Base-by-base conservation (phyloP, 768 basidiomycete species). In the Kwoniella dendrophila region DNA sequence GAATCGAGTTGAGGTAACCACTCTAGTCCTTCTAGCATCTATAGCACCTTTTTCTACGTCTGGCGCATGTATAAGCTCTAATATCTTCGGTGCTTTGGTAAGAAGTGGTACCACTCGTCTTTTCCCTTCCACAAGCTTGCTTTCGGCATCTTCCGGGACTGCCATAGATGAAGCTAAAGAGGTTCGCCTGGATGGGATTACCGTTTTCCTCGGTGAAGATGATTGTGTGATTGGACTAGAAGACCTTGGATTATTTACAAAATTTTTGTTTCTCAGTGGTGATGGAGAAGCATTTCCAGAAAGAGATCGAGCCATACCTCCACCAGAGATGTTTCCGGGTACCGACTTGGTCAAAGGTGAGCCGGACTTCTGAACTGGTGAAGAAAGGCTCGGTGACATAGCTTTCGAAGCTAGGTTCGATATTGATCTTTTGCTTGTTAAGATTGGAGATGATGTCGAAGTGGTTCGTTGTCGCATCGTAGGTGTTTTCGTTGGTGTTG, bases 11-110 rank as follows among this genome's bases (percentile, higher is more conserved):
- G 90, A 89, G 56, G 90, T 92, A 14, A 91, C 88, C 1, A 93
- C 89, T 49, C 92, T 81, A 68, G 88, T 82, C 83, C 92, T 90
- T 76, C 83, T 82, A 18, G 90, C 86, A 77, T 94, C 92, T 8
- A 92, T 89, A 24, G 91, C 89, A 8, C 92, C 92, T 36, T 91
- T 86, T n/a, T 87, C 90, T 8, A 92, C 87, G 74, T 92, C 92
- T 0, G 90, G 90, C 10, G 90, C 92, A 77, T 89, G 89, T 18
- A 93, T 87, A 30, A 92, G 81, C 3, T 88, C 90, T 18, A 93
- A 84, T 29, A 93, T 80, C 73, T 87, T 87, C 16, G 92, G 91
- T n/a, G 90, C 88, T 16, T 88, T 88, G 11, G 88, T 90, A 78
- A 92, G n/a, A 5, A 48, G 49, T 10, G 58, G 59, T 2, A 47